phyloP scores from a whole-genome alignment of 192 early-diverging fungal species.

The Coemansia sp. region DNA sequence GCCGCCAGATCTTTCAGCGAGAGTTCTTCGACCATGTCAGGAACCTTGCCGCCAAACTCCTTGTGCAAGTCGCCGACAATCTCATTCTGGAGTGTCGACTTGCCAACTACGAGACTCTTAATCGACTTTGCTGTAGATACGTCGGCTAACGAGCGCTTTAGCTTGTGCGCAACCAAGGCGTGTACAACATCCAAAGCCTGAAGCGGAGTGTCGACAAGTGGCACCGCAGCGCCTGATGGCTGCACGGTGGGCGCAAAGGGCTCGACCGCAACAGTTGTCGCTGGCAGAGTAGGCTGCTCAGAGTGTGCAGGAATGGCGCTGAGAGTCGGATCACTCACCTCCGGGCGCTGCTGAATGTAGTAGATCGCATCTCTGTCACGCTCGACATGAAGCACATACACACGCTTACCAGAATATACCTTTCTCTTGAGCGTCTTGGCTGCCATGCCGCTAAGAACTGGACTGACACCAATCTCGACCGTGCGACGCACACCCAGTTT shows the following conservation, averaged over 20 bases:
- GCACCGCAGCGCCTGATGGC: constrained; percentile 41
- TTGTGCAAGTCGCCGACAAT: too few relatives aligned
- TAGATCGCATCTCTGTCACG: constrained; percentile 22
- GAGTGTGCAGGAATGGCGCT: background rate
- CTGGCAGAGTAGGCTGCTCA: constrained; percentile 30
- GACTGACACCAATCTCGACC: constrained; percentile 86
- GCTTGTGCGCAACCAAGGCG: constrained; percentile 82
- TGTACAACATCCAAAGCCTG: constrained; percentile 76
- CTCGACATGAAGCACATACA: constrained; percentile 15
- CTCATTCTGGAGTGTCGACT: too few relatives aligned
- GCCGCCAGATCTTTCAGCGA: too few relatives aligned
- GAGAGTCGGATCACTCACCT: background rate
- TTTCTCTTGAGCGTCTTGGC: constrained; percentile 43
- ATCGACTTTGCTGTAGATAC: constrained; percentile 67
- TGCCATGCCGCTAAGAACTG: constrained; percentile 88
- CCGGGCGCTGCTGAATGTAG: constrained; percentile 1
- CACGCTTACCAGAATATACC: background rate
- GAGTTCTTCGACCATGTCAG: too few relatives aligned
- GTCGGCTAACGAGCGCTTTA: constrained; percentile 80
- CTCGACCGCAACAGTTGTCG: constrained; percentile 55
- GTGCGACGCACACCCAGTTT: constrained; percentile 75
- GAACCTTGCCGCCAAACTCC: too few relatives aligned
- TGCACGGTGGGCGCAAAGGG: too few relatives aligned
- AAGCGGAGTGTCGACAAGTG: constrained; percentile 71
- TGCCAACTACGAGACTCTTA: constrained; percentile 80